These are phyloP conservation scores for Solanum neorickii DNA, from an alignment of 257 asterid species.

Conservation along the genomic window DNA sequence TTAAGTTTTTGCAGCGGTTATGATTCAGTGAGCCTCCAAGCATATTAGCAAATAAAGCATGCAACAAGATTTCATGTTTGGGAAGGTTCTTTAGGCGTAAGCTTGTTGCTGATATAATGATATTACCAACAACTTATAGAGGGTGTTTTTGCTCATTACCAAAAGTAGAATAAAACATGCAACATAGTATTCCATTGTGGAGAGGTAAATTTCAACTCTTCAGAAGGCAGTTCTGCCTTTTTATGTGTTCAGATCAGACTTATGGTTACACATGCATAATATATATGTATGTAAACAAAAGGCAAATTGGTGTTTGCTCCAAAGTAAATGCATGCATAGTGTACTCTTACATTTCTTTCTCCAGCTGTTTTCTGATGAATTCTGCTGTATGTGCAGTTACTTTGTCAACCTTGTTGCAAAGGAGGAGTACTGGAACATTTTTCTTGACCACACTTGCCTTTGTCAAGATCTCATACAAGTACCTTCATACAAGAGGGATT, in stretches of 20 bases:
- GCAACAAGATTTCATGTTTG: not conserved
- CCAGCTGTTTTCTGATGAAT: constrained; percentile 71
- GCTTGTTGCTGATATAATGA: not conserved
- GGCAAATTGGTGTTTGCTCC: not conserved
- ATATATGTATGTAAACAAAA: not conserved
- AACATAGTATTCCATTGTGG: not conserved
- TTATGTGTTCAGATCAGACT: not conserved
- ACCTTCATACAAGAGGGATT: constrained; percentile 27
- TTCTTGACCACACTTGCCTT: constrained; percentile 60
- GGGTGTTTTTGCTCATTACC: not conserved
- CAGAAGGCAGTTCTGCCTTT: not conserved
- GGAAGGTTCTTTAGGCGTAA: not conserved
- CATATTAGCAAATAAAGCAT: not conserved
- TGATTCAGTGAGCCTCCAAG: not conserved
- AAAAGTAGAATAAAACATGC: not conserved
- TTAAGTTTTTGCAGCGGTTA: not conserved
- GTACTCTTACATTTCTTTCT: constrained; percentile 35
- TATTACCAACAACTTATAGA: not conserved
- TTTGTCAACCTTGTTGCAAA: constrained; percentile 92
- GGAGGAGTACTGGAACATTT: constrained; percentile 49
- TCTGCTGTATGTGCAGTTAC: constrained; percentile 78
- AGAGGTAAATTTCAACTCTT: not conserved
- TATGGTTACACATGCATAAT: not conserved
- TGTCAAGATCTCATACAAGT: constrained; percentile 73
- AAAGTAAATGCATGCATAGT: not conserved